Percentiles rank a stretch among this genome's conserved stretches.
These are phyloP conservation scores for Chamaecrista fasciculata DNA, from an alignment of 306 rosid genomes.

Conservation along the genomic window DNA sequence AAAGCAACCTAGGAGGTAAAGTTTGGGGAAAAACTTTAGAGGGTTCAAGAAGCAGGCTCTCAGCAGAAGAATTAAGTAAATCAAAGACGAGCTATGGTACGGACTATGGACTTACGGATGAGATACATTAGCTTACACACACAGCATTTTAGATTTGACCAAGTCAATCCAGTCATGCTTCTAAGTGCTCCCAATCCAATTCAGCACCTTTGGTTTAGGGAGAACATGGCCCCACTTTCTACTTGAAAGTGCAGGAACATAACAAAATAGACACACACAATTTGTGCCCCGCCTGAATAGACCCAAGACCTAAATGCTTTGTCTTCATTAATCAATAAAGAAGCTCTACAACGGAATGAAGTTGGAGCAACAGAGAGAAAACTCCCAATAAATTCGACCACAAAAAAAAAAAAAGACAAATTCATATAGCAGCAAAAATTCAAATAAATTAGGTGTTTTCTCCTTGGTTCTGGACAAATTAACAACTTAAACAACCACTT, in stretches of 20 bases:
- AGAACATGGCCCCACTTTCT: constrained; percentile 9
- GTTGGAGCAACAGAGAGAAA: neutral
- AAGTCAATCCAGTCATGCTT: constrained; percentile 11
- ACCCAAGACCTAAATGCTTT: neutral
- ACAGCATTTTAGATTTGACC: constrained; percentile 16
- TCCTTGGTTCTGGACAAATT: too few relatives aligned
- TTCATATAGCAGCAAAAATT: too few relatives aligned
- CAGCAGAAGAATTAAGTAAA: neutral
- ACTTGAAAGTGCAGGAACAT: constrained; percentile 3
- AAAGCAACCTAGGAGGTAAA: neutral
- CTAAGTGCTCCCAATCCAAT: neutral
- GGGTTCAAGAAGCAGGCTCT: neutral
- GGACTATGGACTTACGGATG: neutral
- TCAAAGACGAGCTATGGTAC: neutral
- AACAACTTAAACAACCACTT: neutral
- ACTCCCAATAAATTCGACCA: neutral
- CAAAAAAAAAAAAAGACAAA: too few relatives aligned
- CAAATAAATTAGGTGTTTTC: too few relatives aligned
- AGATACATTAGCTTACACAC: neutral
- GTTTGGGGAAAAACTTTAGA: neutral
- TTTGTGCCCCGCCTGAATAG: neutral
- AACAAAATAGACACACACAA: constrained; percentile 2
- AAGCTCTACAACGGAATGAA: neutral
- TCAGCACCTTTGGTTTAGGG: too few relatives aligned
- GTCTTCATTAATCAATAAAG: constrained; percentile 1